phyloP scores from a whole-genome alignment of 371 early-diverging fungal genomes.

The Dichotomocladium elegans region DNA sequence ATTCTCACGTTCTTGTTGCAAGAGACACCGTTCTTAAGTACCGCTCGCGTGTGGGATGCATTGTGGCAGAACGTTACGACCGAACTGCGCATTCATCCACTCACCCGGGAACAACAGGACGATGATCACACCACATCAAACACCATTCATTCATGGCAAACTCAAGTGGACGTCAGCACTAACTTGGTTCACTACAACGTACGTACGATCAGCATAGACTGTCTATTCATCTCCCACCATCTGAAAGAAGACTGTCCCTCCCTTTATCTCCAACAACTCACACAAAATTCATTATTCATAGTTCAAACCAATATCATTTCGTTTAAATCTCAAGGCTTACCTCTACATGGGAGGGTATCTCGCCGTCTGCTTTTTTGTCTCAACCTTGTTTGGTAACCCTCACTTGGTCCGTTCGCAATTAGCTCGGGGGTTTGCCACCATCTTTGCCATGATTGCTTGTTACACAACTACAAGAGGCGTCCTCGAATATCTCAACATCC shows the following conservation, averaged over 20 bases:
- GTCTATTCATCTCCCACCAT: no score
- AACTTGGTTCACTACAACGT: constrained; percentile 30
- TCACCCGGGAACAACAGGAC: no score
- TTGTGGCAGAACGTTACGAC: constrained; percentile 29
- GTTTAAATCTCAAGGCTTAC: no score
- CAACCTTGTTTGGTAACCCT: constrained; percentile 53
- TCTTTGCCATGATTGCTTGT: constrained; percentile 32
- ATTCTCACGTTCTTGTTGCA: constrained; percentile 33
- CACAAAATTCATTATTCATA: no score
- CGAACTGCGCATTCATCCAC: constrained; percentile 1
- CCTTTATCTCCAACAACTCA: no score
- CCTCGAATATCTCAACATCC: constrained; percentile 11
- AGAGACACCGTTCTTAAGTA: constrained; percentile 6
- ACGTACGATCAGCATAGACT: not conserved
- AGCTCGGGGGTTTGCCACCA: constrained; percentile 62
- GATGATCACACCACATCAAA: no score
- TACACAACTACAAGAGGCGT: constrained; percentile 25
- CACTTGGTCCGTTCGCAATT: constrained; percentile 72
- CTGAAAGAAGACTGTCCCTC: no score
- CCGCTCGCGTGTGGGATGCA: constrained; percentile 38
- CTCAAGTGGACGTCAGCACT: constrained; percentile 7
- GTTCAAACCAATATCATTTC: no score
- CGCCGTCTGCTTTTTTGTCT: constrained; percentile 59
- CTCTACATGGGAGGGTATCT: constrained; percentile 24
- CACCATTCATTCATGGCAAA: constrained; percentile 22